Percentiles rank a stretch among this genome's conserved stretches.
phyloP scores from a whole-genome alignment of 805 yeast genomes.

The Suhomyces xylopsoci region DNA sequence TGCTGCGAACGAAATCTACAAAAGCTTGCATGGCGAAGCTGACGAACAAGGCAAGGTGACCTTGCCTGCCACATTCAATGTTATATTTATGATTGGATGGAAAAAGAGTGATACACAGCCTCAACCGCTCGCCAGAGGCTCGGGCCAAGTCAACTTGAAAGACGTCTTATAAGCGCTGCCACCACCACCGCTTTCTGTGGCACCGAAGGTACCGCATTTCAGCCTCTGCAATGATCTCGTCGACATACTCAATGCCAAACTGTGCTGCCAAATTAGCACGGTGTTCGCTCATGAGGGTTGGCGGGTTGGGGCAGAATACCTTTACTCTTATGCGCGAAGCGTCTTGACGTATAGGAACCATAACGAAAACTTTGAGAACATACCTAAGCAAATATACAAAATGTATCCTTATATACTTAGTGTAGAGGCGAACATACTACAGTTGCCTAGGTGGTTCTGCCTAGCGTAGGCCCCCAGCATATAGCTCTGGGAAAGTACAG shows the following conservation, averaged over 20 bases:
- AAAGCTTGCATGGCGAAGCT: slow-evolving; percentile 62
- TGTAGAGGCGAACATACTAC: neutral
- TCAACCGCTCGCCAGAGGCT: slow-evolving; percentile 68
- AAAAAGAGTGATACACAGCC: slow-evolving; percentile 69
- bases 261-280: neutral
- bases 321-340: slow-evolving; percentile 1
- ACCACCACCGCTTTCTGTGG: neutral
- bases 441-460: neutral
- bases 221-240: neutral
- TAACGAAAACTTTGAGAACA: neutral
- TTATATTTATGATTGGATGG: slow-evolving; percentile 88
- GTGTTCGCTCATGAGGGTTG: neutral
- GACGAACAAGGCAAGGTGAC: slow-evolving; percentile 44
- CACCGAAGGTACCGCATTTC: neutral
- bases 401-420: too few relatives aligned
- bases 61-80: slow-evolving; percentile 77
- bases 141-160: slow-evolving; percentile 65
- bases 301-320: neutral
- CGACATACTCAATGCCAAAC: neutral
- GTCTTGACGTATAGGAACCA: neutral
- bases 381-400: neutral
- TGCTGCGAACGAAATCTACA: slow-evolving; percentile 77
- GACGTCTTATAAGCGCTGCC: slow-evolving; percentile 44
- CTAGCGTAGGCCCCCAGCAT: neutral
- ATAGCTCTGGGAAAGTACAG: neutral